Evolutionary conservation across 169 alveolate genomes (phyloP).

Genomic region (Cryptosporidium xiaoi): DNA sequence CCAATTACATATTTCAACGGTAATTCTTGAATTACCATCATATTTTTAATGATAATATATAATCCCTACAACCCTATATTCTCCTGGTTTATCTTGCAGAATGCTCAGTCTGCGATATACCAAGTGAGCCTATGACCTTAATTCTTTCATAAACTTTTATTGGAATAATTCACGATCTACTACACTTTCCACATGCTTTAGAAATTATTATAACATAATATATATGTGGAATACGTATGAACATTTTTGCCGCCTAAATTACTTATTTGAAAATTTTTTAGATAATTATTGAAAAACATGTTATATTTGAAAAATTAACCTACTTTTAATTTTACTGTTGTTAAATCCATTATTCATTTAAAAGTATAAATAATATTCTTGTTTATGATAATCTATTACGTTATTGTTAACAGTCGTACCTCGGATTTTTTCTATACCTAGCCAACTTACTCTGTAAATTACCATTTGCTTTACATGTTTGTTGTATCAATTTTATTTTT

Average conservation of each 20-base stretch:
- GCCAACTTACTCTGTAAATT: too few species aligned
- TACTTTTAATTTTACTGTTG: too few species aligned
- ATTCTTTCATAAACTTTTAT: slow-evolving; percentile 18
- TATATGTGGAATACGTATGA: slow-evolving; percentile 69
- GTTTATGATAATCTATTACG: too few species aligned
- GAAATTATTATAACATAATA: not conserved
- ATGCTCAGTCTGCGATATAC: slow-evolving; percentile 62
- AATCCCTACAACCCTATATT: not conserved
- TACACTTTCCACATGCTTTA: slow-evolving; percentile 65
- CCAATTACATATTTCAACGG: slow-evolving; percentile 59
- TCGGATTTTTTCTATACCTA: too few species aligned
- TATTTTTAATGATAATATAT: not conserved
- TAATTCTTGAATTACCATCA: slow-evolving; percentile 31
- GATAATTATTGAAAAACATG: not conserved
- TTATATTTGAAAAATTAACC: not conserved
- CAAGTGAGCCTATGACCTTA: slow-evolving; percentile 22
- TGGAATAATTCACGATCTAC: slow-evolving; percentile 27
- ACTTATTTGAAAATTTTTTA: not conserved
- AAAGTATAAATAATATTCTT: too few species aligned
- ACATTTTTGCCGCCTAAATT: slow-evolving; percentile 44
- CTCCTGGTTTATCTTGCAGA: not conserved
- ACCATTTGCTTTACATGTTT: too few species aligned
- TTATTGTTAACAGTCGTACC: too few species aligned
- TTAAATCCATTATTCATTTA: too few species aligned
- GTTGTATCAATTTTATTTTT: too few species aligned